Conservation (phyloP, 345 rosid genomes). For the Gossypium bickii region DNA sequence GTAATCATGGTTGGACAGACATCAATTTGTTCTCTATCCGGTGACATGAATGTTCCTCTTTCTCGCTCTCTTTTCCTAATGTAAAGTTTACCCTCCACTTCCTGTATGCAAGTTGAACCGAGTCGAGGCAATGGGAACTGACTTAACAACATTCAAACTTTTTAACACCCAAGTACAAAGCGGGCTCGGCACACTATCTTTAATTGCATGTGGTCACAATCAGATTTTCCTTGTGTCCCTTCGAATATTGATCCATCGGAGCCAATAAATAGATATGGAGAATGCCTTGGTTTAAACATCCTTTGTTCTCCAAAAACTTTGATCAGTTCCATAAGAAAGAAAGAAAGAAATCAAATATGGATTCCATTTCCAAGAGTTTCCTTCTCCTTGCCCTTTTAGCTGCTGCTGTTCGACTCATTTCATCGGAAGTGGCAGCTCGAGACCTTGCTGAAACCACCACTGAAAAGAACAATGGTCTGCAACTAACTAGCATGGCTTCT, state of each 20-base stretch:
- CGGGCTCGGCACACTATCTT: background rate
- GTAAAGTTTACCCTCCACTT: background rate
- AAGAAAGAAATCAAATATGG: slow-evolving; percentile 8
- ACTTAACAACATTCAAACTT: background rate
- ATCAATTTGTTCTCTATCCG: too few species aligned
- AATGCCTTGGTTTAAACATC: background rate
- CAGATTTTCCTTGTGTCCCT: background rate
- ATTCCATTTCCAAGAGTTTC: slow-evolving; percentile 22
- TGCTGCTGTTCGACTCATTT: slow-evolving; percentile 19
- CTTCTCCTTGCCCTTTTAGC: slow-evolving; percentile 16
- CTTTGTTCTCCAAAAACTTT: too few species aligned
- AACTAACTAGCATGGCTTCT: background rate
- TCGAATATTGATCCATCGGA: background rate
- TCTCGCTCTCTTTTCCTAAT: background rate
- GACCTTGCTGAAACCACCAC: slow-evolving; percentile 20
- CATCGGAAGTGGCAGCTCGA: slow-evolving; percentile 25
- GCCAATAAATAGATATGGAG: background rate
- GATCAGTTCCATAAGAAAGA: background rate
- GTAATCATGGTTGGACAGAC: too few species aligned
- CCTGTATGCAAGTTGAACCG: background rate
- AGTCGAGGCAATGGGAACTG: background rate
- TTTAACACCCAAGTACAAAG: background rate
- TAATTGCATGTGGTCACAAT: too few species aligned
- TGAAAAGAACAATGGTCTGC: slow-evolving; percentile 11
- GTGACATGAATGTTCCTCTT: background rate